Percentiles rank a stretch among this genome's conserved stretches.
These are phyloP conservation scores for Lathyrus aphaca DNA, from an alignment of 306 rosid genomes.

Conservation along the genomic window DNA sequence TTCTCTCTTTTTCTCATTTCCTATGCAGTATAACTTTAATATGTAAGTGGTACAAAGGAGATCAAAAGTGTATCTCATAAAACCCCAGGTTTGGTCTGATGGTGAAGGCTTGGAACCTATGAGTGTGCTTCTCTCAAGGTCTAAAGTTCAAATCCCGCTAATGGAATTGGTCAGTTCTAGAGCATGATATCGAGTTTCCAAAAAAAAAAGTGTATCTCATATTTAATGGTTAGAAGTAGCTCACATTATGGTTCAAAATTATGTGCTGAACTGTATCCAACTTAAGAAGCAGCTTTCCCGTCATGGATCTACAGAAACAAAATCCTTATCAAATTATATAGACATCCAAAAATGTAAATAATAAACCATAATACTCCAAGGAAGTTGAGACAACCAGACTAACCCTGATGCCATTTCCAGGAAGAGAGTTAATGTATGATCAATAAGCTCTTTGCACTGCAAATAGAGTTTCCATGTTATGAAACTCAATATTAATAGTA, in stretches of 20 bases:
- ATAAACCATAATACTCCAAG: slow-evolving; percentile 25
- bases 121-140: too few relatives aligned
- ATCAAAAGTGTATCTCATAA: slow-evolving; percentile 25
- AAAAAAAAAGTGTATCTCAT: slow-evolving; percentile 5
- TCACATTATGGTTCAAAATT: slow-evolving; percentile 46
- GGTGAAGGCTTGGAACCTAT: too few relatives aligned
- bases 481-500: slow-evolving; percentile 23
- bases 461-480: slow-evolving; percentile 31
- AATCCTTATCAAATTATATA: slow-evolving; percentile 26
- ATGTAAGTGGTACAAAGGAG: slow-evolving; percentile 1
- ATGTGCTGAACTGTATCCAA: slow-evolving; percentile 43
- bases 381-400: slow-evolving; percentile 30
- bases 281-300: slow-evolving; percentile 50
- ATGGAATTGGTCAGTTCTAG: too few relatives aligned
- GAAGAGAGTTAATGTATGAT: slow-evolving; percentile 51
- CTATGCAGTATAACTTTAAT: not conserved
- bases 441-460: slow-evolving; percentile 57
- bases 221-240: slow-evolving; percentile 30
- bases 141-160: too few relatives aligned
- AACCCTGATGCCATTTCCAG: slow-evolving; percentile 56
- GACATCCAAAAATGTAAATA: slow-evolving; percentile 1
- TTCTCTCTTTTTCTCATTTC: not conserved
- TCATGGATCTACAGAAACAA: slow-evolving; percentile 42
- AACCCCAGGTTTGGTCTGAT: too few relatives aligned
- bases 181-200: too few relatives aligned